These are phyloP conservation scores for Chaetomium olivaceum DNA, from an alignment of 2,329 filamentous ascomycete genomes.

Conservation along the genomic window DNA sequence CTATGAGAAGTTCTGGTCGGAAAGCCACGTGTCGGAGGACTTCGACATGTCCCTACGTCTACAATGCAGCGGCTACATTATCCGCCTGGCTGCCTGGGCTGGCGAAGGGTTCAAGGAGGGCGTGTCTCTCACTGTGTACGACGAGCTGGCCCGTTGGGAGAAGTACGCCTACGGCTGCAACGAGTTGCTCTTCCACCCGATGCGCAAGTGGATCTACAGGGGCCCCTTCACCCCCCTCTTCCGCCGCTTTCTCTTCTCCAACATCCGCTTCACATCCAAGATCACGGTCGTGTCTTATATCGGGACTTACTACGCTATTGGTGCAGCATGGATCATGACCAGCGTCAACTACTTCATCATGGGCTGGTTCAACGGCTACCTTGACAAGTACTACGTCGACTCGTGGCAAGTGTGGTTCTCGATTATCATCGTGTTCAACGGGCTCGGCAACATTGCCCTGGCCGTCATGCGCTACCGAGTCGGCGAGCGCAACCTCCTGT, in stretches of 20 bases:
- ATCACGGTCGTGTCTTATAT: conserved; percentile 76
- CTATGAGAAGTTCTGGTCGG: conserved; percentile 80
- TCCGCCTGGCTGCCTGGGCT: conserved; percentile 71
- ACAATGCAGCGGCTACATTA: conserved; percentile 70
- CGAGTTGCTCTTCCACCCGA: conserved; percentile 77
- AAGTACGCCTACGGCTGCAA: conserved; percentile 86
- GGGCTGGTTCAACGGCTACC: conserved; percentile 74
- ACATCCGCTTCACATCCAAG: conserved; percentile 74
- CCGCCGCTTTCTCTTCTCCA: conserved; percentile 69
- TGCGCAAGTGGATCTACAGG: conserved; percentile 69
- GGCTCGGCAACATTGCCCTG: conserved; percentile 70
- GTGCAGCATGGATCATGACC: conserved; percentile 73
- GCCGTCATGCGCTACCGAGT: conserved; percentile 72
- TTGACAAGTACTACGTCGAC: conserved; percentile 80
- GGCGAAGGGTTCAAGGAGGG: conserved; percentile 80
- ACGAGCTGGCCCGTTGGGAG: conserved; percentile 82
- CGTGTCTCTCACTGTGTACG: conserved; percentile 80
- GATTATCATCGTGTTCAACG: conserved; percentile 76
- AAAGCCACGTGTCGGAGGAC: conserved; percentile 77
- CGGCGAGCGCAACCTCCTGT: conserved; percentile 62
- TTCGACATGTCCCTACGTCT: conserved; percentile 80
- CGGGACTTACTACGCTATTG: conserved; percentile 78
- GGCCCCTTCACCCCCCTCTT: conserved; percentile 81
- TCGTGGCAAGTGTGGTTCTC: conserved; percentile 80
- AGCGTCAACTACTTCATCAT: conserved; percentile 73